phyloP scores from a whole-genome alignment of 1,284 basidiomycete genomes.

The Trametes pubescens region DNA sequence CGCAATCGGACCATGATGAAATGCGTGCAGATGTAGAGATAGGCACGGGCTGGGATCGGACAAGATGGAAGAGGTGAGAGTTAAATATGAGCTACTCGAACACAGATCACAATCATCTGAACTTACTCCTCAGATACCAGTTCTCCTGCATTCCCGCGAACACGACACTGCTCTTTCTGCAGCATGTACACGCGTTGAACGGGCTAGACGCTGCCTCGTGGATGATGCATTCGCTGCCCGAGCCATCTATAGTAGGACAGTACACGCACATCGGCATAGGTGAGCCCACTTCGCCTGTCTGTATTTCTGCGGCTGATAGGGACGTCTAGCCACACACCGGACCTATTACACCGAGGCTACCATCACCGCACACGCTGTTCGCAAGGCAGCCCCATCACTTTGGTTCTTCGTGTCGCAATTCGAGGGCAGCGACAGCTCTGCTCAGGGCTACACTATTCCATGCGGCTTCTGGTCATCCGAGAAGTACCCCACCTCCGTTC shows the following conservation, averaged over 20 bases:
- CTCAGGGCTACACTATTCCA: neutral
- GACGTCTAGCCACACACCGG: neutral
- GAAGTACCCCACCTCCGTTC: neutral
- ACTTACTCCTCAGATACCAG: neutral
- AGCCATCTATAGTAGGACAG: neutral
- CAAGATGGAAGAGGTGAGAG: neutral
- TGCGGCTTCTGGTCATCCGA: neutral
- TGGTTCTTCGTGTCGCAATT: neutral
- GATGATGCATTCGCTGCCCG: neutral
- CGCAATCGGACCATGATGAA: neutral
- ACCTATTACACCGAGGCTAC: neutral
- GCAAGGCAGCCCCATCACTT: neutral
- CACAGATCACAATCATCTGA: too few relatives aligned
- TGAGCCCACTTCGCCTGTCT: neutral
- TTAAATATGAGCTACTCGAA: too few relatives aligned
- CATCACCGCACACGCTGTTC: neutral
- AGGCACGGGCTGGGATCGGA: neutral
- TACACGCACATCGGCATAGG: neutral
- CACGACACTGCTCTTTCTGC: neutral
- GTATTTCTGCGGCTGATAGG: too few relatives aligned
- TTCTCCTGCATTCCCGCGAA: neutral
- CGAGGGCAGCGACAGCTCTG: neutral
- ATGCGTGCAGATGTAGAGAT: neutral
- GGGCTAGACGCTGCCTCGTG: neutral
- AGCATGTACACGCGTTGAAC: neutral